Evolutionary conservation across 805 yeast species (phyloP).

Genomic region (Candida gorgasii): DNA sequence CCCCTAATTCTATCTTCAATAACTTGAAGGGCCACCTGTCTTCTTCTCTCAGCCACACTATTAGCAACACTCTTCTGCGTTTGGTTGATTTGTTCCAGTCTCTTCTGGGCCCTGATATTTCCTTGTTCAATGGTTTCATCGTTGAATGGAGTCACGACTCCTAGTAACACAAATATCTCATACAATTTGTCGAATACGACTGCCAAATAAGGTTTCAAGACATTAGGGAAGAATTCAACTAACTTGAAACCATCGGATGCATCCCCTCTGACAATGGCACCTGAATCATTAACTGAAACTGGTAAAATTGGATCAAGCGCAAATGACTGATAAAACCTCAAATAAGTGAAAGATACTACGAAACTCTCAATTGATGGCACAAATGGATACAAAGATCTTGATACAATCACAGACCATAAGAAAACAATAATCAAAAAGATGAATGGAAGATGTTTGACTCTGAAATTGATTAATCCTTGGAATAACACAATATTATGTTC

Average conservation of each 20-base stretch:
- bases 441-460: constrained; percentile 68
- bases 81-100: constrained; percentile 52
- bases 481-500: constrained; percentile 55
- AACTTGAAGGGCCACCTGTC: constrained; percentile 75
- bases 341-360: constrained; percentile 68
- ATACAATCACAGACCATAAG: constrained; percentile 34
- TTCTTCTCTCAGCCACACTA: constrained; percentile 69
- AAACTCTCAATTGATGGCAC: constrained; percentile 62
- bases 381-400: constrained; percentile 46
- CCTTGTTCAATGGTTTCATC: constrained; percentile 71
- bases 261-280: constrained; percentile 62
- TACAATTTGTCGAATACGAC: constrained; percentile 47
- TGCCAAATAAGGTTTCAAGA: constrained; percentile 50
- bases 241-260: constrained; percentile 88
- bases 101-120: constrained; percentile 67
- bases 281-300: constrained; percentile 29
- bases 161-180: constrained; percentile 40
- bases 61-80: constrained; percentile 38
- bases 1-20: constrained; percentile 59
- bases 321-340: constrained; percentile 72
- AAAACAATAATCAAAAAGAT: constrained; percentile 31
- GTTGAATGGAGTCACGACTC: constrained; percentile 61
- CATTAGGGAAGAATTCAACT: constrained; percentile 79
- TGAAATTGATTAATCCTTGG: constrained; percentile 44
- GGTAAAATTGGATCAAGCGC: constrained; percentile 59